Evolutionary conservation across 768 basidiomycete species (phyloP).

Genomic region (Clitopilus hobsonii): DNA sequence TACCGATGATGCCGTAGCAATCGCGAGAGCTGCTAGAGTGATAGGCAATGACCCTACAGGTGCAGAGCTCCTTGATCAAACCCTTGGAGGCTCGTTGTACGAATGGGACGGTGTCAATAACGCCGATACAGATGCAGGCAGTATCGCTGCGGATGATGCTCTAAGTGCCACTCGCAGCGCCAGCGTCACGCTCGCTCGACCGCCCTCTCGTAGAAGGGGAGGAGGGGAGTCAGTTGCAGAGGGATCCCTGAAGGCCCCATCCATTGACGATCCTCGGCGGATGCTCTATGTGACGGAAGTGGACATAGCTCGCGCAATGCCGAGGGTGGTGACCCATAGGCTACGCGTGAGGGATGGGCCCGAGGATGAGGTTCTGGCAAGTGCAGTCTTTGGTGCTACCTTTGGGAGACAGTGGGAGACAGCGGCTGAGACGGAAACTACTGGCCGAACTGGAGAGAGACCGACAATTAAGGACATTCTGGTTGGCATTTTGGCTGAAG

Average conservation of each 20-base stretch:
- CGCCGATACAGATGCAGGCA: background rate
- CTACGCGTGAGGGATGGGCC: constrained; percentile 66
- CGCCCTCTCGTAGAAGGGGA: background rate
- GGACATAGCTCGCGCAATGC: constrained; percentile 70
- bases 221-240: background rate
- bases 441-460: constrained; percentile 17
- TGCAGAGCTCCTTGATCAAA: constrained; percentile 36
- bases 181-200: background rate
- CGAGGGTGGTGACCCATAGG: constrained; percentile 71
- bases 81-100: constrained; percentile 19
- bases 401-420: constrained; percentile 22
- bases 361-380: constrained; percentile 63
- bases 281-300: constrained; percentile 65
- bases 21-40: constrained; percentile 63
- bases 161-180: background rate
- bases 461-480: constrained; percentile 64
- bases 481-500: constrained; percentile 51
- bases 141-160: background rate
- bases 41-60: constrained; percentile 60
- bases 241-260: background rate
- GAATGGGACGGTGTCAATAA: constrained; percentile 6
- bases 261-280: constrained; percentile 14
- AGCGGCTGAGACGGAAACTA: constrained; percentile 3
- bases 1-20: constrained; percentile 59
- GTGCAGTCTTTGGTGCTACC: constrained; percentile 56